Evolutionary conservation across 148 eudicot species (phyloP).

Genomic region (Diospyros lotus): DNA sequence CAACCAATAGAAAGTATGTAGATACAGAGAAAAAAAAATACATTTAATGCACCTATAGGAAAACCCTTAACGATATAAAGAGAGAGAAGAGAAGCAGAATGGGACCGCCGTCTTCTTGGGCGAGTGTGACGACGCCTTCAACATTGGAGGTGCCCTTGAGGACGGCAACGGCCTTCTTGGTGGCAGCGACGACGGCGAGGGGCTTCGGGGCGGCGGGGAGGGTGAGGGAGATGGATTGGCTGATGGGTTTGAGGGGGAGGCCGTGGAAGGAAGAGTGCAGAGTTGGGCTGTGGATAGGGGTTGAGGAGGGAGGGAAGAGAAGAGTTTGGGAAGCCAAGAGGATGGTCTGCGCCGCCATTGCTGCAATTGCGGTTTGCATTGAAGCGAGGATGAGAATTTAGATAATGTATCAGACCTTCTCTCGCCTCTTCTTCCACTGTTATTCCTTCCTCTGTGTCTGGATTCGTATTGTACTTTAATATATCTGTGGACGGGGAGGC

Average conservation of each 20-base stretch:
- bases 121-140: constrained; percentile 84
- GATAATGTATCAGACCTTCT: background rate
- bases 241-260: constrained; percentile 34
- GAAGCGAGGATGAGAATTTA: background rate
- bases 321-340: constrained; percentile 27
- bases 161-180: constrained; percentile 87
- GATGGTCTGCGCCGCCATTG: constrained; percentile 57
- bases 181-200: constrained; percentile 56
- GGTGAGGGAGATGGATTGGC: constrained; percentile 28
- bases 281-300: constrained; percentile 16
- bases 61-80: too few species aligned
- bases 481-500: too few species aligned
- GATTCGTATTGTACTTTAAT: too few species aligned
- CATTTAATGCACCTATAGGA: too few species aligned
- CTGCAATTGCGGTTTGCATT: constrained; percentile 40
- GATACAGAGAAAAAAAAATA: background rate
- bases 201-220: constrained; percentile 39
- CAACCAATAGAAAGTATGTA: background rate
- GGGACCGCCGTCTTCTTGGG: constrained; percentile 64
- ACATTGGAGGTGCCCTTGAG: constrained; percentile 72
- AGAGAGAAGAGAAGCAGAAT: background rate
- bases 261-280: constrained; percentile 51
- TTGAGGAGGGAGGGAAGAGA: constrained; percentile 19
- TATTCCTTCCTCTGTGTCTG: too few species aligned
- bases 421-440: background rate